Base-by-base conservation (phyloP, 352 stramenopile species). In the Globisporangium echinulatum region DNA sequence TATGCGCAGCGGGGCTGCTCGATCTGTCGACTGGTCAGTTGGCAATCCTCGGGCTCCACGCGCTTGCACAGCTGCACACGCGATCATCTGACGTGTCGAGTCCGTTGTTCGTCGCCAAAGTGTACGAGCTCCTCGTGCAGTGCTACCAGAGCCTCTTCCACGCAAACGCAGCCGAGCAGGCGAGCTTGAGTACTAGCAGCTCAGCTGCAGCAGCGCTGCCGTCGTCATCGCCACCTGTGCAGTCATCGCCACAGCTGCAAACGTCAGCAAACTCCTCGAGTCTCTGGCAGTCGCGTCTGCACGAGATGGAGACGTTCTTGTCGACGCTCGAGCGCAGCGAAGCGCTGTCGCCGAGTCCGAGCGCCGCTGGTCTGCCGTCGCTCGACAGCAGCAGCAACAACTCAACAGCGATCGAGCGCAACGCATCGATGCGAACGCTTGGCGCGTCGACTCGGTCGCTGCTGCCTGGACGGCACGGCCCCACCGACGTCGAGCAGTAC, bases 81-180 rank as follows among this genome's bases (percentile, higher is more conserved):
- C 39, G 71, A 4, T 64, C 50, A 1, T 69, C 43, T 8, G 75
- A 90, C 56, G 67, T 87, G 36, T 72, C 72, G 1, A 69, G 82
- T 15, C 76, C 78, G 10, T 38, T 59, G 9, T 90, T 92, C 57
- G 59, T 87, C 19, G 63, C 70, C 6, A 58, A 65, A 5, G 48
- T 92, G 52, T 85, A 87, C 43, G 58, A 61, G 4, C 61, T 92
- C 0, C 57, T 92, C 13, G 65, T 80, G 7, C 72, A 70, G 7
- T 88, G 77, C 59, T 92, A 88, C 33, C 74, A 90, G 65, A 74
- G 62, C 19, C n/a, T 87, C 4, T 88, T 80, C 46, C 67, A 44
- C 11, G 11, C 40, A 5, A 44, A 44, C 7, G 17, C 61, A 57
- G 37, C 43, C 38, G 7, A 3, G 1, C 7, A 42, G 36, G 44